Evolutionary conservation across 352 stramenopile genomes (phyloP), one percentile per base, ranked within the genome.

Genomic region (Phytophthora chlamydospora): DNA sequence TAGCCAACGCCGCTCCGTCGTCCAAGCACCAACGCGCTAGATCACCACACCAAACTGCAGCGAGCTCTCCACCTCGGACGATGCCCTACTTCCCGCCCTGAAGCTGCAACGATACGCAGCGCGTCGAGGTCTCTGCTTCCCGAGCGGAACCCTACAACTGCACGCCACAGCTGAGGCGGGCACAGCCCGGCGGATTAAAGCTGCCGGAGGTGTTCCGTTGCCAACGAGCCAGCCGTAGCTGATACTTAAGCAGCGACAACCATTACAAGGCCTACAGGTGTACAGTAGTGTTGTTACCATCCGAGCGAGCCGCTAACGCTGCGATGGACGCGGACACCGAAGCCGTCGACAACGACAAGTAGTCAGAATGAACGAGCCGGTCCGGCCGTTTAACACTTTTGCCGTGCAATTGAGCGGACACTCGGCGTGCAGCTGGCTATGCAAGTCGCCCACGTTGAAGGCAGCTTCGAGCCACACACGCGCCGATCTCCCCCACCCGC

Each of bases 341-440:
- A 31, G 27, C 27, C 24, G 24, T 27, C 24, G 42, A 6, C 21
- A 24, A 14, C 17, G 21, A 19, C 1, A 0, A 9, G 40, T n/a
- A 21, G 35, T 31, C 7, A 29, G 9, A 48, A 38, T 56, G 55
- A 57, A 45, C 45, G 44, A 63, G 35, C 43, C 34, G 35, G 43
- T 39, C 27, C 27, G 27, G 13, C 7, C 10, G 51, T 60, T 71
- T 66, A 71, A 71, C 58, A 56, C 24, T n/a, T 17, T 8, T 32
- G 36, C 16, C 38, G 43, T 71, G n/a, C 29, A 54, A 62, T 71
- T 66, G 62, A 66, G 62, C 48, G 43, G 48, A 61, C 56, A 68
- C 52, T 55, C 29, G 24, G 27, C 27, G 27, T 31, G 33, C 40
- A 21, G 38, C 38, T 55, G 58, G 46, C 35, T 61, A 55, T 65